Conservation (phyloP, 1,139 yeast genomes). For the Protomyces pachydermus region DNA sequence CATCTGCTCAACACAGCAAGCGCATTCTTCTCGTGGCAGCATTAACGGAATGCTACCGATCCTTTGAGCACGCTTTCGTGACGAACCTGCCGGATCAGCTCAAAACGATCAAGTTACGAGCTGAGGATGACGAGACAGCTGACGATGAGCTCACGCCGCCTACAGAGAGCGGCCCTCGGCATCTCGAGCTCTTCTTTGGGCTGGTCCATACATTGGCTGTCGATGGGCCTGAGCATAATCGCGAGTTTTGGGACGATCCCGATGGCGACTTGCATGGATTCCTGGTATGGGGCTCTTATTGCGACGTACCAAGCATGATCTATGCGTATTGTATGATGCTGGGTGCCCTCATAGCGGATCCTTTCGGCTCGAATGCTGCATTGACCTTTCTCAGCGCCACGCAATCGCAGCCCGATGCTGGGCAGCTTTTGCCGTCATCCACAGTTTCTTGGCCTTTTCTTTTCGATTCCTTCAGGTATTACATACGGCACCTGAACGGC, state of each 20-base stretch:
- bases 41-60: conserved; percentile 48
- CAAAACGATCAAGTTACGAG: conserved; percentile 74
- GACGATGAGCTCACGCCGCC: conserved; percentile 32
- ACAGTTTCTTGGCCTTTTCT: conserved; percentile 12
- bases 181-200: conserved; percentile 78
- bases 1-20: conserved; percentile 32
- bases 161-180: conserved; percentile 44
- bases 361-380: conserved; percentile 49
- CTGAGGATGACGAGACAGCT: conserved; percentile 68
- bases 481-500: conserved; percentile 4
- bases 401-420: background rate
- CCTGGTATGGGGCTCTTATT: conserved; percentile 78
- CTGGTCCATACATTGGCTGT: conserved; percentile 67
- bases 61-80: conserved; percentile 58
- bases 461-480: conserved; percentile 13
- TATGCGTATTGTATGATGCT: conserved; percentile 77
- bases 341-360: conserved; percentile 66
- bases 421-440: background rate
- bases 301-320: conserved; percentile 76
- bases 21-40: conserved; percentile 30
- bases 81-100: conserved; percentile 56
- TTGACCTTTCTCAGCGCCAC: background rate
- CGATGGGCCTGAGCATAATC: conserved; percentile 55
- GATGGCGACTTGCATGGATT: conserved; percentile 66
- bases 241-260: conserved; percentile 67